A percentile compares a stretch with the other conserved stretches of the same genome.
These are phyloP conservation scores for Trichoderma virens DNA, from an alignment of 495 filamentous ascomycete genomes.

Conservation along the genomic window DNA sequence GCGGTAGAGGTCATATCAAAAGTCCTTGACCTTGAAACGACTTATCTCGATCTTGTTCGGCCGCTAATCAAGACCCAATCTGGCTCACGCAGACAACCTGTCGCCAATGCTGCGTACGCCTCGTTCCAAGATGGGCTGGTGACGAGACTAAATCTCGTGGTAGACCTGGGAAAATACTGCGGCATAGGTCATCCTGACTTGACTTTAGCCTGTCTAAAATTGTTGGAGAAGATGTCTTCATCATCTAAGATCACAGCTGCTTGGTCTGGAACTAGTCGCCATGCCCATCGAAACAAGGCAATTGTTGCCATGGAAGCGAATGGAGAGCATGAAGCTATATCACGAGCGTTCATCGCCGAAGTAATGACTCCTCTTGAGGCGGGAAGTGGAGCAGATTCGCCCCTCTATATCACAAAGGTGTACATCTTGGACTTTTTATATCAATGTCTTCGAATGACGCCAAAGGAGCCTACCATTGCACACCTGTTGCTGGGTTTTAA, in stretches of 20 bases:
- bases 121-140: conserved; percentile 90
- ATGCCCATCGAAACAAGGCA: conserved; percentile 63
- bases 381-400: conserved; percentile 50
- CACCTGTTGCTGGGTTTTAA: conserved; percentile 86
- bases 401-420: conserved; percentile 67
- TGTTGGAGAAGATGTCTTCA: conserved; percentile 77
- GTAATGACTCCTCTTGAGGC: conserved; percentile 57
- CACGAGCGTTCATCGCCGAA: conserved; percentile 56
- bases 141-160: conserved; percentile 65
- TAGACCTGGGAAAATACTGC: conserved; percentile 74
- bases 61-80: conserved; percentile 53
- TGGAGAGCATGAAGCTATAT: conserved; percentile 60
- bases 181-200: conserved; percentile 70
- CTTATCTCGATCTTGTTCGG: conserved; percentile 79
- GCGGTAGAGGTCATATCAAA: conserved; percentile 74
- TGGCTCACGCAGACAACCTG: conserved; percentile 28
- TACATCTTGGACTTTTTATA: conserved; percentile 76
- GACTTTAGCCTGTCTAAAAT: conserved; percentile 63
- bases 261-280: conserved; percentile 39
- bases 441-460: conserved; percentile 60
- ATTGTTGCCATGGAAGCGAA: conserved; percentile 69
- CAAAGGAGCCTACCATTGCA: conserved; percentile 69
- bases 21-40: conserved; percentile 78
- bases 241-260: conserved; percentile 64
- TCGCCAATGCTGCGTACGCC: conserved; percentile 64